A percentile compares a stretch with the other conserved stretches of the same genome.
Evolutionary conservation across 148 eudicot species (phyloP).

Genomic region (Pouteria glomerata): DNA sequence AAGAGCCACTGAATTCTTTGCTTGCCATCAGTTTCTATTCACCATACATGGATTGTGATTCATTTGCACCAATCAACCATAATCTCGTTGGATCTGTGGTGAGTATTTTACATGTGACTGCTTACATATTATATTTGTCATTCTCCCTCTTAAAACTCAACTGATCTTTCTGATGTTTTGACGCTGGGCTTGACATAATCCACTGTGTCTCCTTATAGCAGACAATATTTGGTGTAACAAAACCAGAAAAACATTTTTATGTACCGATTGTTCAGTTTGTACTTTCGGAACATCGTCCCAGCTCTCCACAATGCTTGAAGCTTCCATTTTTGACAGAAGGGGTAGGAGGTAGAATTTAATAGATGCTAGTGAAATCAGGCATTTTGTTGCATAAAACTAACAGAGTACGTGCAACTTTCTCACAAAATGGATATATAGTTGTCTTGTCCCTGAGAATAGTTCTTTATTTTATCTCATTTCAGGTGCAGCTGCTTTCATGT

Average conservation of each 20-base stretch:
- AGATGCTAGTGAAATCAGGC: neutral
- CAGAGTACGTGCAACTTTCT: neutral
- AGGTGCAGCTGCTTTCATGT: neutral
- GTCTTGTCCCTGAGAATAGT: neutral
- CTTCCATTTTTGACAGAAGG: neutral
- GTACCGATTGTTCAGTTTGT: too few relatives aligned
- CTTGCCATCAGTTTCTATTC: conserved; percentile 78
- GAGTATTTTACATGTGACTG: conserved; percentile 24
- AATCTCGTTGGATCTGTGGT: conserved; percentile 78
- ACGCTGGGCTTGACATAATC: neutral
- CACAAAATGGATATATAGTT: neutral
- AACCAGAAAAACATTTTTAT: neutral
- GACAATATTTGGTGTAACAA: neutral
- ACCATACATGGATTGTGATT: conserved; percentile 43
- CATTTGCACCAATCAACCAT: conserved; percentile 48
- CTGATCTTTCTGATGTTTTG: neutral
- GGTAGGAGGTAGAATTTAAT: neutral
- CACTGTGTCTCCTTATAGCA: neutral
- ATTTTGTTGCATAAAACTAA: neutral
- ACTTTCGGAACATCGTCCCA: too few relatives aligned
- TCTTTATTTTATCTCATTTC: neutral
- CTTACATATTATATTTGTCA: neutral
- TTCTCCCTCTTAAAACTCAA: neutral
- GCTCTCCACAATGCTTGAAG: neutral
- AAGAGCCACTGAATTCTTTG: conserved; percentile 36